Base-by-base conservation (phyloP, 441 rosid species). In the Gossypium trilobum region DNA sequence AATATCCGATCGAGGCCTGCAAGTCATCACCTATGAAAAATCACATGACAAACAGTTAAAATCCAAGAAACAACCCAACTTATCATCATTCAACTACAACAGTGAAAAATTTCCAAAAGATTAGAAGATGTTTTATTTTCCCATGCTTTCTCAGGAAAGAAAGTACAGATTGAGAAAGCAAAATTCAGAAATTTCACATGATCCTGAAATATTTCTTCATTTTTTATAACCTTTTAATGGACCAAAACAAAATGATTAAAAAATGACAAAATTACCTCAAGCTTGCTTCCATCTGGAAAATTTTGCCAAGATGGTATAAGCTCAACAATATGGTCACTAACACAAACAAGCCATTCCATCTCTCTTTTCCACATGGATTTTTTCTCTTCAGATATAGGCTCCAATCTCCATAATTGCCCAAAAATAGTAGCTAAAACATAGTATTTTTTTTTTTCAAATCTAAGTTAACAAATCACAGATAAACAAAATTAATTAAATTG, bases 381-480 rank as follows among this genome's bases (percentile, higher is more conserved):
- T 82, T 85, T 89, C 33, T 83, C 90, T 0, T 36, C 64, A 13
- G 83, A 20, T 57, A 86, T 55, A 10, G 90, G 91, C 80, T 87
- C 90, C 72, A 89, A 72, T 76, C 91, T 84, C 94, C 94, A 89
- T 7, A 87, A 75, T 79, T 89, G 94, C 44, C 94, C 91, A 77
- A 89, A 89, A 11, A 87, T 75, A 10, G 91, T 82, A 68, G 88
- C 94, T 89, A 56, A 23, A 76, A 42, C 4, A 48, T 65, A 29
- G 33, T 67, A 59, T 8, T 5, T 31, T 31, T 4, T 4, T 4
- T 31, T 31, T 6, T 2, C 14, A 57, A 64, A 1, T 7, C 29
- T 1, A 31, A 29, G 36, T 5, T 5, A 5, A 52, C 55, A 42
- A 31, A 31, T 8, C 54, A 50, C 16, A 22, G 58, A 20, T 7